phyloP scores from a whole-genome alignment of 1,284 basidiomycete genomes.

The Apiotrichum veenhuisii region DNA sequence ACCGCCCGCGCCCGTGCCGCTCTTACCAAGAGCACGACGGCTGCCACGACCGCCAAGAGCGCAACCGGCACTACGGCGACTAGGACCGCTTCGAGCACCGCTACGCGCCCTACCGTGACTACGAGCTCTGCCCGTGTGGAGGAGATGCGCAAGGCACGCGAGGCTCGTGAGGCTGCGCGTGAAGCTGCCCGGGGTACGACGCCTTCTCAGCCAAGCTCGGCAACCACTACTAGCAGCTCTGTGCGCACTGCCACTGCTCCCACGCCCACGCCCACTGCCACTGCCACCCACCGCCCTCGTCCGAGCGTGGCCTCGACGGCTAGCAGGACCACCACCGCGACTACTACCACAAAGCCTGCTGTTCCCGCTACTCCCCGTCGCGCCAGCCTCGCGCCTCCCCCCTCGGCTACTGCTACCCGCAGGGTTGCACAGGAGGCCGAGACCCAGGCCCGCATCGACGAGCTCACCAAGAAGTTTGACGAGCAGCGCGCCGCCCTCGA shows the following conservation, averaged over 20 bases:
- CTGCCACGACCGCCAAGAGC: slow-evolving; percentile 1
- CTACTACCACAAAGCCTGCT: background rate
- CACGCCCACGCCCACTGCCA: background rate
- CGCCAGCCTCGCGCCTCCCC: slow-evolving; percentile 8
- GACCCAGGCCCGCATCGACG: slow-evolving; percentile 15
- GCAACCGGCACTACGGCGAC: slow-evolving; percentile 2
- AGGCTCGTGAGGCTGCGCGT: slow-evolving; percentile 14
- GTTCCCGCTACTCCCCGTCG: slow-evolving; percentile 8
- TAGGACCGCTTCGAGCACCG: background rate
- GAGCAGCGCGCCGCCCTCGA: slow-evolving; percentile 25
- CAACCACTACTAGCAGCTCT: background rate
- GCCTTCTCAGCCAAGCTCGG: background rate
- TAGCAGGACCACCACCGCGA: background rate
- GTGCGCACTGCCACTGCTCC: slow-evolving; percentile 3
- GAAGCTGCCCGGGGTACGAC: slow-evolving; percentile 6
- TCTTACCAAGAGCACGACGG: background rate
- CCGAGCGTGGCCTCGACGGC: background rate
- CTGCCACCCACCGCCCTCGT: slow-evolving; percentile 1
- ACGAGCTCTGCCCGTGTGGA: slow-evolving; percentile 10
- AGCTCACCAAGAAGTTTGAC: slow-evolving; percentile 18
- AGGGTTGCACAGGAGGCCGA: slow-evolving; percentile 13
- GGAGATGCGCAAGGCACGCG: slow-evolving; percentile 16
- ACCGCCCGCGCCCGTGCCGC: background rate
- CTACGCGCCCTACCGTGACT: background rate
- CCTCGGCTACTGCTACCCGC: background rate